Evolutionary conservation across 306 rosid species (phyloP).

Genomic region (Cyamopsis tetragonoloba): DNA sequence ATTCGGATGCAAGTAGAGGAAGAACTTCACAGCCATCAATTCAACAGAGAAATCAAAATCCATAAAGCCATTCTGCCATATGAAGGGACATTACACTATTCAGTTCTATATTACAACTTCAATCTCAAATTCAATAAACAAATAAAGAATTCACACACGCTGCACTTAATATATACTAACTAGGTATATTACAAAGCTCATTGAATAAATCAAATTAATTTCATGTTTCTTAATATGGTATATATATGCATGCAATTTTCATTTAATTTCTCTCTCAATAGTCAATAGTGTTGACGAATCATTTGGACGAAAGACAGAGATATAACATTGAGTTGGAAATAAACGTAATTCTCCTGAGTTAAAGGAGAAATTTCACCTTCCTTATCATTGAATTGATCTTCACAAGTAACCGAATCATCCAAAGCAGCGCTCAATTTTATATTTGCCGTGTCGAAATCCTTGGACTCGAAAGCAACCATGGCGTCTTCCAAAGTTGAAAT

Average conservation of each 20-base stretch:
- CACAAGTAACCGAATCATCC: conserved; percentile 57
- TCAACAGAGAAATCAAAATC: neutral
- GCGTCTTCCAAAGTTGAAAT: conserved; percentile 33
- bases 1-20: neutral
- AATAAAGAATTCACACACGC: neutral
- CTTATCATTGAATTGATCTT: conserved; percentile 59
- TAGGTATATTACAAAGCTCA: neutral
- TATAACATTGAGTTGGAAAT: conserved; percentile 41
- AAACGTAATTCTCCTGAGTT: conserved; percentile 33
- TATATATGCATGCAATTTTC: neutral
- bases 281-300: neutral
- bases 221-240: neutral
- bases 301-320: conserved; percentile 47
- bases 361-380: conserved; percentile 47
- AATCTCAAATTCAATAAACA: neutral
- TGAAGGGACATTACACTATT: neutral
- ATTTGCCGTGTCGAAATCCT: conserved; percentile 27
- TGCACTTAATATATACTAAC: neutral
- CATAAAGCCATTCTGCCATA: neutral
- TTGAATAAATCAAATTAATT: neutral
- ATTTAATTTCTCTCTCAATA: neutral
- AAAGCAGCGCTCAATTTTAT: conserved; percentile 27
- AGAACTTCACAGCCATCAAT: neutral
- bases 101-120: neutral
- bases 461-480: conserved; percentile 32